Percentiles rank a stretch among this genome's conserved stretches.
These are phyloP conservation scores for Mycena polygramma DNA, from an alignment of 768 basidiomycete species.

Conservation along the genomic window DNA sequence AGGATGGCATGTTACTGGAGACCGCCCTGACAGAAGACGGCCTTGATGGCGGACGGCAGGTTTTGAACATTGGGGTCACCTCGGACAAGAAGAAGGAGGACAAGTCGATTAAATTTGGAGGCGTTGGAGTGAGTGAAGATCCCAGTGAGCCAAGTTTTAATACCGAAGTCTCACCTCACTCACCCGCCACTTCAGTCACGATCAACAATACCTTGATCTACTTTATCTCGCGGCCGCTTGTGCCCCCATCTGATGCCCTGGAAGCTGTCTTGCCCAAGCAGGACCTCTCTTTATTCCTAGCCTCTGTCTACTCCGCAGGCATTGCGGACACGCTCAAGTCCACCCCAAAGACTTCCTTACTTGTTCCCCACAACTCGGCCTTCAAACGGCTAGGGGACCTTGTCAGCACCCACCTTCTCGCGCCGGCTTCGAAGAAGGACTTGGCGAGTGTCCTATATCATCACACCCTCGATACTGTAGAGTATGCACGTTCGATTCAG, in stretches of 20 bases:
- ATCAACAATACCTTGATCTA: conserved; percentile 88
- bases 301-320: conserved; percentile 88
- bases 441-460: conserved; percentile 89
- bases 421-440: conserved; percentile 82
- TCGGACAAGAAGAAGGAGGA: conserved; percentile 61
- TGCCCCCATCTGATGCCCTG: conserved; percentile 85
- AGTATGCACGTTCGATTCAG: conserved; percentile 74
- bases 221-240: conserved; percentile 85
- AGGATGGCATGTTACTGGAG: conserved; percentile 80
- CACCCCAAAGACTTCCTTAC: conserved; percentile 80
- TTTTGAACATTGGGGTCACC: conserved; percentile 76
- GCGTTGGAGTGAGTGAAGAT: conserved; percentile 83
- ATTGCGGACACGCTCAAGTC: conserved; percentile 78
- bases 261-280: conserved; percentile 85
- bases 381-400: conserved; percentile 89
- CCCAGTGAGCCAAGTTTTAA: conserved; percentile 64
- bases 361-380: conserved; percentile 92
- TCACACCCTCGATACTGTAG: conserved; percentile 82
- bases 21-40: conserved; percentile 84
- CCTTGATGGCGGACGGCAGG: conserved; percentile 76
- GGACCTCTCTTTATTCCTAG: conserved; percentile 92
- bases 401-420: conserved; percentile 88
- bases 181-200: conserved; percentile 62
- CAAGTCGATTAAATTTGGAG: conserved; percentile 83
- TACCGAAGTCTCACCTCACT: conserved; percentile 17